phyloP scores from a whole-genome alignment of 805 yeast genomes.

The Metschnikowia kofuensis region DNA sequence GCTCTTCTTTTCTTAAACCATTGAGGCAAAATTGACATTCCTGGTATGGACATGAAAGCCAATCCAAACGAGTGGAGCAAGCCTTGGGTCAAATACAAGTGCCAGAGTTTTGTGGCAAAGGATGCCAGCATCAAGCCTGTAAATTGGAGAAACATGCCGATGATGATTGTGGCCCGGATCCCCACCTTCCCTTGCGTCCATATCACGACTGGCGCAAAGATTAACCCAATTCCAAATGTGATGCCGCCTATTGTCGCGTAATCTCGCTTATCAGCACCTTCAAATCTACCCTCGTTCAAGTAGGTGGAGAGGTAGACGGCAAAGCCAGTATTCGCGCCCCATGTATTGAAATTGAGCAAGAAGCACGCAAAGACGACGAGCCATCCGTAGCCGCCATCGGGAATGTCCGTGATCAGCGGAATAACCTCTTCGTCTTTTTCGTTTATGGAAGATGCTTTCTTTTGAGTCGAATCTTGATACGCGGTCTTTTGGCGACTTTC shows the following conservation, averaged over 20 bases:
- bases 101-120: slow-evolving; percentile 58
- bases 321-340: slow-evolving; percentile 76
- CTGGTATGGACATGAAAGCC: slow-evolving; percentile 58
- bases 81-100: slow-evolving; percentile 67
- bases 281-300: slow-evolving; percentile 44
- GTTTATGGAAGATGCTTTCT: neutral
- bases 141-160: slow-evolving; percentile 53
- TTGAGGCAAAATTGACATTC: slow-evolving; percentile 58
- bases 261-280: slow-evolving; percentile 54
- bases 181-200: slow-evolving; percentile 49
- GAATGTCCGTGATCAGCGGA: slow-evolving; percentile 5
- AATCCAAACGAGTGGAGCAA: slow-evolving; percentile 56
- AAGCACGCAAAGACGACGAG: slow-evolving; percentile 51
- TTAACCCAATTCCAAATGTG: slow-evolving; percentile 58
- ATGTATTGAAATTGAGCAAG: slow-evolving; percentile 54
- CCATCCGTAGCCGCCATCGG: slow-evolving; percentile 72
- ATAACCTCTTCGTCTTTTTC: neutral
- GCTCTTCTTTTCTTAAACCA: slow-evolving; percentile 68
- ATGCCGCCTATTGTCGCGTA: slow-evolving; percentile 70
- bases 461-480: neutral
- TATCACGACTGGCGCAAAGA: slow-evolving; percentile 53
- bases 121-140: slow-evolving; percentile 60
- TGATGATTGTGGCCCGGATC: slow-evolving; percentile 40
- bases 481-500: neutral
- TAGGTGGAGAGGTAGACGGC: slow-evolving; percentile 63